These are phyloP conservation scores for Vaccinium darrowii DNA, from an alignment of 148 eudicot genomes.

Conservation along the genomic window DNA sequence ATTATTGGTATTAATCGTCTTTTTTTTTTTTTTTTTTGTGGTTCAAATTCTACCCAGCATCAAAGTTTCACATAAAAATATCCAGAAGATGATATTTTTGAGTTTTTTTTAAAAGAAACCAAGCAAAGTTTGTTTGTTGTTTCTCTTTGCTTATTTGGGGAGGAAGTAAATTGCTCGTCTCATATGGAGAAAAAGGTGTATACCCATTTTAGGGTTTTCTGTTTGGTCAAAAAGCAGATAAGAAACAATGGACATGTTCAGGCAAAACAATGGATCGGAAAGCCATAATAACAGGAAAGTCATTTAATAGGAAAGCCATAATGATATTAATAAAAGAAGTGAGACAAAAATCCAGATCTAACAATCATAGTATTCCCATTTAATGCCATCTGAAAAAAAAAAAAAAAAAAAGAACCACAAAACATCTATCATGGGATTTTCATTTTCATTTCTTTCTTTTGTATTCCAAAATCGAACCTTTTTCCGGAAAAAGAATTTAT, in stretches of 20 bases:
- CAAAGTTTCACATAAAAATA: background rate
- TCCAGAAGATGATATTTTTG: background rate
- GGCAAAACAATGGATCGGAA: background rate
- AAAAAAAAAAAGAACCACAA: background rate
- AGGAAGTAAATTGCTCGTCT: background rate
- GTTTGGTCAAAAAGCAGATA: background rate
- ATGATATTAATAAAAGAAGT: background rate
- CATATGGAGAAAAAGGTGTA: background rate
- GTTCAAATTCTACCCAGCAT: background rate
- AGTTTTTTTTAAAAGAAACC: background rate
- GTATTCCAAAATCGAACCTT: background rate
- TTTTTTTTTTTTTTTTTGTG: background rate
- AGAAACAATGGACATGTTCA: background rate
- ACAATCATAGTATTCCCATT: conserved; percentile 7
- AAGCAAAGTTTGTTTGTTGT: background rate
- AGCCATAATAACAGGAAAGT: background rate
- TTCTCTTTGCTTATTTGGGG: background rate
- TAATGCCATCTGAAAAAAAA: background rate
- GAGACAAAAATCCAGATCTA: conserved; percentile 5
- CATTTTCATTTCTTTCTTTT: background rate
- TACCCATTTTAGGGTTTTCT: conserved; percentile 12
- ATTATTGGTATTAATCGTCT: background rate
- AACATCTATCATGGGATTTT: background rate
- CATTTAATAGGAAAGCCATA: background rate
- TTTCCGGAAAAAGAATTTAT: background rate